Evolutionary conservation across 805 yeast species (phyloP).

Genomic region (Kodamaea leandrae): DNA sequence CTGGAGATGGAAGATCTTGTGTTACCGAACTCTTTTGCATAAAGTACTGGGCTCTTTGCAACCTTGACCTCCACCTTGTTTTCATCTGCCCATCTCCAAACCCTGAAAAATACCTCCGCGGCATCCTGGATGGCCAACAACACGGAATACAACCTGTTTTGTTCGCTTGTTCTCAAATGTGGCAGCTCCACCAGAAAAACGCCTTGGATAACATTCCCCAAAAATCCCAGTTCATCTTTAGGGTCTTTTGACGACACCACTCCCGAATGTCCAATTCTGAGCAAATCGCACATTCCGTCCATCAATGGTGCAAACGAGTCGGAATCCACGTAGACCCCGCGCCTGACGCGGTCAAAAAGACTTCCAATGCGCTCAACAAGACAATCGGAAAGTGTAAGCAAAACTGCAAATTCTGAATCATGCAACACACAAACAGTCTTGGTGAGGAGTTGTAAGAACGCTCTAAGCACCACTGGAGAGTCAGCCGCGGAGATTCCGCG

Average conservation of each 20-base stretch:
- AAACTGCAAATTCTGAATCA: conserved; percentile 53
- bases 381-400: conserved; percentile 53
- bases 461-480: conserved; percentile 41
- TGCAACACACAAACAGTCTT: conserved; percentile 51
- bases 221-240: conserved; percentile 42
- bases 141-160: conserved; percentile 53
- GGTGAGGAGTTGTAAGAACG: conserved; percentile 51
- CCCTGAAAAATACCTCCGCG: conserved; percentile 49
- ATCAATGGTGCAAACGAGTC: conserved; percentile 24
- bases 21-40: no score
- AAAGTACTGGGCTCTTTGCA: no score
- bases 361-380: conserved; percentile 16
- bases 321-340: not conserved
- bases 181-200: conserved; percentile 75
- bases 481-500: conserved; percentile 47
- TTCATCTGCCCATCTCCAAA: conserved; percentile 73
- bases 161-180: conserved; percentile 46
- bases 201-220: conserved; percentile 71
- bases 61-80: conserved; percentile 9
- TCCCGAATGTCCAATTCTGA: conserved; percentile 58
- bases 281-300: conserved; percentile 65
- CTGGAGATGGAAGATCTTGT: no score
- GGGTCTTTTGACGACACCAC: conserved; percentile 25
- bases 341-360: conserved; percentile 1
- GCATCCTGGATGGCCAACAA: conserved; percentile 65